Conservation (phyloP, 345 rosid genomes). For the Corymbia maculata region DNA sequence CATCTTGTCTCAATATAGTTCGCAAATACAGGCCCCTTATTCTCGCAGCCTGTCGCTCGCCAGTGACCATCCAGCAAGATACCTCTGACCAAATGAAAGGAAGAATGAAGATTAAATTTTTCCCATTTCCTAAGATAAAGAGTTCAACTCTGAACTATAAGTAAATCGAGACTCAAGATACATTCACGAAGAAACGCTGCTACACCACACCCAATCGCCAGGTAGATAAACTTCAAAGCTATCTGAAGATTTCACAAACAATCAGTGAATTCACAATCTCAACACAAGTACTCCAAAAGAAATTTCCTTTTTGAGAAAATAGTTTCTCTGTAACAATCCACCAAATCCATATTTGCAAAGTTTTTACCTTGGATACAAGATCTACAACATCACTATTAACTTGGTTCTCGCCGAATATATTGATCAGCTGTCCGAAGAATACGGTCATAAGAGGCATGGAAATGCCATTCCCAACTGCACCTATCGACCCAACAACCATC, state of each 20-base stretch:
- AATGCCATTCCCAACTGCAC: slow-evolving; percentile 57
- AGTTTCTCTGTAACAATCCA: too few relatives aligned
- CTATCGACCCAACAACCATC: slow-evolving; percentile 66
- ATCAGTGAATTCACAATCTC: background rate
- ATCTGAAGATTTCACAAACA: slow-evolving; percentile 24
- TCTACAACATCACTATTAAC: slow-evolving; percentile 10
- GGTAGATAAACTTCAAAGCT: slow-evolving; percentile 53
- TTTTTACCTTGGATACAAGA: slow-evolving; percentile 39
- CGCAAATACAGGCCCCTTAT: slow-evolving; percentile 56
- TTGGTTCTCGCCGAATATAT: slow-evolving; percentile 67
- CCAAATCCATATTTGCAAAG: background rate
- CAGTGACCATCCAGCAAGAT: slow-evolving; percentile 74
- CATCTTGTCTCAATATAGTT: slow-evolving; percentile 68
- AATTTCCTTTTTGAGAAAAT: background rate
- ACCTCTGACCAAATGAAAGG: slow-evolving; percentile 33
- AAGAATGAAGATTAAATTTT: background rate
- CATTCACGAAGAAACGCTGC: slow-evolving; percentile 73
- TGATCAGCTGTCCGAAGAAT: slow-evolving; percentile 50
- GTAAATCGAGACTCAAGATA: background rate
- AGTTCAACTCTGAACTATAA: background rate
- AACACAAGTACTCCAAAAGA: background rate
- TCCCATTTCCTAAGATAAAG: background rate
- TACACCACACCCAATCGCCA: slow-evolving; percentile 49
- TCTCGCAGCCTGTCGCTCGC: slow-evolving; percentile 69
- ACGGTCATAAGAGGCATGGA: slow-evolving; percentile 64